Base-by-base conservation (phyloP, 164 flowering plant species). In the Houttuynia cordata region DNA sequence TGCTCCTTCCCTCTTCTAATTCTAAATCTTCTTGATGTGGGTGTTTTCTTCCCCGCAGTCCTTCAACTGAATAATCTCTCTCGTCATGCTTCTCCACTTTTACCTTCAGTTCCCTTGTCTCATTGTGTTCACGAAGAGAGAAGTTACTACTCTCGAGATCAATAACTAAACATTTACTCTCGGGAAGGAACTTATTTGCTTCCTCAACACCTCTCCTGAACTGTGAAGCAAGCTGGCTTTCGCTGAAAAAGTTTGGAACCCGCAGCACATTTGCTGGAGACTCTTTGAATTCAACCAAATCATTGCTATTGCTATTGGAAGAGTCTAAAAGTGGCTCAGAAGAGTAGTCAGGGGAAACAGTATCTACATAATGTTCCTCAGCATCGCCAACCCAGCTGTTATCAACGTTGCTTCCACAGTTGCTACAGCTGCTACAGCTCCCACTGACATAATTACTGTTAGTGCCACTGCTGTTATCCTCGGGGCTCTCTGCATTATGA, bases 131-230 rank as follows among this genome's bases (percentile, higher is more conserved):
- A 22, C 47, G 64, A 37, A 45, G 50, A 23, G n/a, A 55, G 52
- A 62, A 62, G 51, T 6, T 4, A 55, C 23, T 54, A 34, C 45
- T 42, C 20, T 62, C 59, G 0, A 62, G 51, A 62, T 62, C 65
- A 41, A 41, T 40, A 23, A 62, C 23, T 23, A 62, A 62, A 23
- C 4, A 39, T 21, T 40, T 55, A 41, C 51, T 45, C 20, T 55
- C 45, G 22, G 65, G 91, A 62, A 89, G 83, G 66, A 89, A 86
- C 70, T 75, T 86, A 59, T 68, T 86, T 20, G 84, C 92, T 72
- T 82, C 92, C 71, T 91, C 91, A 56, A 80, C 76, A 15, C 90
- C 97, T 67, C 71, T 87, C 53, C 25, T 67, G 64, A 88, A 88
- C 60, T 83, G 85, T 78, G 76, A 78, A 65, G 78, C 57, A 15